Evolutionary conservation across 2,329 filamentous ascomycete species (phyloP).

Genomic region (Beauveria sp.): DNA sequence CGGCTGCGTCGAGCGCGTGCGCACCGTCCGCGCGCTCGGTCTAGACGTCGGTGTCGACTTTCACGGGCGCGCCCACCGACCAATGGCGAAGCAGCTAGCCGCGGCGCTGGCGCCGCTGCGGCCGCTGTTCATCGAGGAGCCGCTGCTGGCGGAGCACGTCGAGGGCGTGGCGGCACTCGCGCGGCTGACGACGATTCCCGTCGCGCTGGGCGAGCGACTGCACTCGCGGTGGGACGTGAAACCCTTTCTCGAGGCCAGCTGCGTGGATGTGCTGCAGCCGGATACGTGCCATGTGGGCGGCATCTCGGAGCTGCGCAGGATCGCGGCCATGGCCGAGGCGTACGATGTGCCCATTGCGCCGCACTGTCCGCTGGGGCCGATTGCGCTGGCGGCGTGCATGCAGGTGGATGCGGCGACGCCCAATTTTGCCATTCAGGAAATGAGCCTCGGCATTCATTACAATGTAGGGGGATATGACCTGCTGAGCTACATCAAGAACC

Average conservation of each 20-base stretch:
- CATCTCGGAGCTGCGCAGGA: conserved; percentile 62
- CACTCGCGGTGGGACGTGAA: conserved; percentile 68
- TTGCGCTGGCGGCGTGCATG: conserved; percentile 63
- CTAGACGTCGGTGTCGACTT: conserved; percentile 72
- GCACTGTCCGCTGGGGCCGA: conserved; percentile 65
- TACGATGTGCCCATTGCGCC: conserved; percentile 69
- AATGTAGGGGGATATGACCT: conserved; percentile 61
- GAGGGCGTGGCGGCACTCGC: conserved; percentile 47
- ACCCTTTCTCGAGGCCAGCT: conserved; percentile 59
- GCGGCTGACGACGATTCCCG: conserved; percentile 51
- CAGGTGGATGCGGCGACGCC: conserved; percentile 54
- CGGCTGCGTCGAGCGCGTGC: conserved; percentile 57
- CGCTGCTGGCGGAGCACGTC: conserved; percentile 59
- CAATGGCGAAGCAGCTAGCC: conserved; percentile 74
- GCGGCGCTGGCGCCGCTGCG: conserved; percentile 57
- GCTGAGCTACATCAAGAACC: conserved; percentile 57
- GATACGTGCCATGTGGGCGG: conserved; percentile 67
- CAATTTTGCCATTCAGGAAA: conserved; percentile 70
- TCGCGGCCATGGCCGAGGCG: conserved; percentile 63
- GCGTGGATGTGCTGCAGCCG: conserved; percentile 65
- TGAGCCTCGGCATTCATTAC: conserved; percentile 75
- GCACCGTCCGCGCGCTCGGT: conserved; percentile 59
- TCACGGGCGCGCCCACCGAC: conserved; percentile 68
- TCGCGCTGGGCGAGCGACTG: conserved; percentile 65
- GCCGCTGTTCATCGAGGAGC: conserved; percentile 72